phyloP scores from a whole-genome alignment of 768 basidiomycete genomes.

The Sporobolomyces pararoseus region DNA sequence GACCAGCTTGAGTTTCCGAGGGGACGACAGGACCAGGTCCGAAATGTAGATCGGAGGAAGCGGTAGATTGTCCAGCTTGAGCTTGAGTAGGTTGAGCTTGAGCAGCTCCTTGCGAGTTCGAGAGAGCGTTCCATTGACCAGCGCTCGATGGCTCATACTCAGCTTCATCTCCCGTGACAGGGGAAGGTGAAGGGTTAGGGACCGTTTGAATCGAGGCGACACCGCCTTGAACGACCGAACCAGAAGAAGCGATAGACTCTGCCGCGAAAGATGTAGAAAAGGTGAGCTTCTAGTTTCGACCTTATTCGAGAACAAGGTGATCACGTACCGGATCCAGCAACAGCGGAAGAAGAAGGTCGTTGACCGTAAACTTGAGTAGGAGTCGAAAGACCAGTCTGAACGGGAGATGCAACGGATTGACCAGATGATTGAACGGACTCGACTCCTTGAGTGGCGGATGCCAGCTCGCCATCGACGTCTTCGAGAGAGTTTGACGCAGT shows the following conservation, averaged over 20 bases:
- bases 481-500: not conserved
- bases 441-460: no score
- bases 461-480: no score
- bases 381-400: no score
- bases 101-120: not conserved
- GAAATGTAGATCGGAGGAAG: not conserved
- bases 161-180: not conserved
- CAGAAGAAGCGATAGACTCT: not conserved
- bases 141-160: not conserved
- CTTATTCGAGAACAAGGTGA: no score
- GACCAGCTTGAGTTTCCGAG: not conserved
- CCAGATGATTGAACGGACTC: no score
- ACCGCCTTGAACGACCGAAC: not conserved
- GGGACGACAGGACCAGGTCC: constrained; percentile 4
- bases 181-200: not conserved
- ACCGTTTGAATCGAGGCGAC: constrained; percentile 8
- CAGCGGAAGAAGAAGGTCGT: no score
- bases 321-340: no score
- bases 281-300: no score
- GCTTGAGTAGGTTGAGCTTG: not conserved
- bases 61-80: not conserved
- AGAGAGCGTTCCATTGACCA: constrained; percentile 14
- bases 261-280: no score
- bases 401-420: no score
- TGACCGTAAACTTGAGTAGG: no score